Base-by-base conservation (phyloP, 768 basidiomycete genomes). In the Aureoboletus auriporus region DNA sequence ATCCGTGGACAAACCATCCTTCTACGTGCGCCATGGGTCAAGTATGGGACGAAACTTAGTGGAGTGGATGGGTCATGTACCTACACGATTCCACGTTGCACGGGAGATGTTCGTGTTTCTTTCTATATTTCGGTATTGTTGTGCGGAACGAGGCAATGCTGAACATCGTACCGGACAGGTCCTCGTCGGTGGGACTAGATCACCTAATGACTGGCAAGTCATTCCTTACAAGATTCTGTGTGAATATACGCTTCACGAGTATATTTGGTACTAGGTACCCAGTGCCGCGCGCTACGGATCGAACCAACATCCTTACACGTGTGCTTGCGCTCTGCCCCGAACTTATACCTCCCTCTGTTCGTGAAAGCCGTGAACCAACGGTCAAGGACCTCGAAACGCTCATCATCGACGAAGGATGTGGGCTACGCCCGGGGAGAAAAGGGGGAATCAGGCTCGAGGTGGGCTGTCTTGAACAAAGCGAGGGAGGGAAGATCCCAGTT, bases 341-440 rank as follows among this genome's bases (percentile, higher is more conserved):
- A 47, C 72, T 84, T 23, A 79, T 75, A 1, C 76, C 82, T 5
- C 79, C 79, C 0, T 75, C 80, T 40, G 55, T 79, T 13, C 72
- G 80, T 3, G 71, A 66, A 8, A 52, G 53, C 13, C 73, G 79
- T 16, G 60, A 0, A 71, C 89, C 64, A 5, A 77, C 71, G 0
- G 39, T 80, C 7, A 73, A 78, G 8, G 80, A 82, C 52, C 54
- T 82, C 2, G 63, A 72, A 37, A 64, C 73, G 2, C 69, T 78
- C 30, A 68, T 81, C 30, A 58, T 79, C 7, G 75, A 75, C 31
- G 74, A 77, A 50, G 78, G 79, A 3, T 77, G 78, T 55, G 89
- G 89, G 4, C 65, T 90, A 40, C 72, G 87, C 4, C 89, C 89
- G 1, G 77, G 66, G 1, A 69, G 89, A 46, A 80, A 78, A 35